These are phyloP conservation scores for Pichia sp. DNA, from an alignment of 1,139 yeast genomes.

Conservation along the genomic window DNA sequence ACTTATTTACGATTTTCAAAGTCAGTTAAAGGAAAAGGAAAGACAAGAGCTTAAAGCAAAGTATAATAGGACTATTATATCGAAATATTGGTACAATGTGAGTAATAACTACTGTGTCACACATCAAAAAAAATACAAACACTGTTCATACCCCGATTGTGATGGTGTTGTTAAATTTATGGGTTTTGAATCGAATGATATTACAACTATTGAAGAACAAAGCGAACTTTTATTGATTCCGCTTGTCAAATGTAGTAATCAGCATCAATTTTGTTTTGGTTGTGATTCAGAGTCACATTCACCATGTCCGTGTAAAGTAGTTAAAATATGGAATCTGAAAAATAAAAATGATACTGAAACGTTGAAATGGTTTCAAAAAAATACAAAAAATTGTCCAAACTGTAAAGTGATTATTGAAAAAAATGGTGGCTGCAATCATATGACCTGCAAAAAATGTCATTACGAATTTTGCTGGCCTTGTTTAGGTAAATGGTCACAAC, in stretches of 20 bases:
- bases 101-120: conserved; percentile 49
- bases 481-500: conserved; percentile 67
- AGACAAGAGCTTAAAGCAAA: conserved; percentile 17
- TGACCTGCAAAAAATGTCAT: conserved; percentile 76
- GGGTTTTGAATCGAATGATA: conserved; percentile 29
- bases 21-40: conserved; percentile 19
- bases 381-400: conserved; percentile 78
- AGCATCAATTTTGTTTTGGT: conserved; percentile 71
- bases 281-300: conserved; percentile 73
- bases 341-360: conserved; percentile 88
- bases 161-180: conserved; percentile 48
- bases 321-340: conserved; percentile 67
- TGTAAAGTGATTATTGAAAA: conserved; percentile 53
- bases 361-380: conserved; percentile 79
- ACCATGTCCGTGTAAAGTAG: conserved; percentile 74
- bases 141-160: conserved; percentile 93
- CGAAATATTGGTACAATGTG: conserved; percentile 24
- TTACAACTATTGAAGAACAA: conserved; percentile 31
- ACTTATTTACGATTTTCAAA: conserved; percentile 25
- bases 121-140: conserved; percentile 41
- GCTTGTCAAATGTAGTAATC: conserved; percentile 58
- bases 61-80: conserved; percentile 20
- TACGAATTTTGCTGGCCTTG: conserved; percentile 95
- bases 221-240: conserved; percentile 41
- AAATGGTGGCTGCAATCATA: conserved; percentile 95